Percentiles rank a stretch among this genome's conserved stretches.
Conservation (phyloP, 78 protist species). For the Mastigamoeba balamuthi region DNA sequence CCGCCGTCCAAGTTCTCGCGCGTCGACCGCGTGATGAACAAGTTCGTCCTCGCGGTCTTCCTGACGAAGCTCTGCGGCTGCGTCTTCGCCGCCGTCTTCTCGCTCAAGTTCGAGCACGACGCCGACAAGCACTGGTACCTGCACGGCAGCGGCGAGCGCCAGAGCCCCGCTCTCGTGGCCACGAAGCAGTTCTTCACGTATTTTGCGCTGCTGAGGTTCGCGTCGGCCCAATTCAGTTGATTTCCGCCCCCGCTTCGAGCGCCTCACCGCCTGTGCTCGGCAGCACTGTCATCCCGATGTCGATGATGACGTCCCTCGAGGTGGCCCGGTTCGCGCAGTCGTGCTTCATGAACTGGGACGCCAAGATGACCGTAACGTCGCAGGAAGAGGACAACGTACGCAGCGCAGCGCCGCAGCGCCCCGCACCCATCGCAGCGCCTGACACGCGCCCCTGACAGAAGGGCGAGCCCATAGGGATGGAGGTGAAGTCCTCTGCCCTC, state of each 20-base stretch:
- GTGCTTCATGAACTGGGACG: conserved; percentile 51
- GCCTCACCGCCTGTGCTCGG: not conserved
- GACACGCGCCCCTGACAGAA: not conserved
- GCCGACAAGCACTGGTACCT: no score
- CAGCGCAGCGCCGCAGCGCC: no score
- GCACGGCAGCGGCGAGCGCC: no score
- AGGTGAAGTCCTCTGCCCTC: conserved; percentile 24
- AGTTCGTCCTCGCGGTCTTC: conserved; percentile 35
- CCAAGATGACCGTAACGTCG: conserved; percentile 17
- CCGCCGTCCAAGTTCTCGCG: conserved; percentile 61
- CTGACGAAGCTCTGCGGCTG: conserved; percentile 9
- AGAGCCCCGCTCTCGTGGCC: no score
- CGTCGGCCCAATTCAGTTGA: not conserved
- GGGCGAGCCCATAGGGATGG: not conserved
- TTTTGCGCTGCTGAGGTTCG: conserved; percentile 24
- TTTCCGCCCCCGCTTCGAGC: no score
- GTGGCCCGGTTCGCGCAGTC: conserved; percentile 49
- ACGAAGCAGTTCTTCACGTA: conserved; percentile 41
- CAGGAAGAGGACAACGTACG: conserved; percentile 5
- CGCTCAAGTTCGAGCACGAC: no score
- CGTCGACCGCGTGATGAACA: conserved; percentile 38
- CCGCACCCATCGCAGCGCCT: no score
- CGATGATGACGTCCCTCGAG: conserved; percentile 45
- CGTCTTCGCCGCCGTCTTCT: no score
- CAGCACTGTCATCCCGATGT: conserved; percentile 39